Conservation (phyloP, 2,329 filamentous ascomycete genomes). For the Pezicula radicicola region DNA sequence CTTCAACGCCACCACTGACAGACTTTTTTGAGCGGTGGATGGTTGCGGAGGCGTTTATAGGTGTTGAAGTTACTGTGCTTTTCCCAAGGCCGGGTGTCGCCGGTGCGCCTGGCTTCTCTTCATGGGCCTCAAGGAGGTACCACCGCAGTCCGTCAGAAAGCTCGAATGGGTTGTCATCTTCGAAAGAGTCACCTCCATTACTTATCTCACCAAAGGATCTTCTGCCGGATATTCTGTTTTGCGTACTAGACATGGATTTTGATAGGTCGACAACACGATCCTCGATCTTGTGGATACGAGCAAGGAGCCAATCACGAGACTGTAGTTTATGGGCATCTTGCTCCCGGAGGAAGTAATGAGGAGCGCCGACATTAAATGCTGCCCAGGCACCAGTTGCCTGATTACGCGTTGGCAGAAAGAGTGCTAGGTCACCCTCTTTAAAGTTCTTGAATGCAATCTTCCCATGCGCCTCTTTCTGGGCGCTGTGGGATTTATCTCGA, state of each 20-base stretch:
- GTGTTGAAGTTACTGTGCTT: slow-evolving; percentile 71
- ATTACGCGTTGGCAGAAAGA: slow-evolving; percentile 93
- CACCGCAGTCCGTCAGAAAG: slow-evolving; percentile 91
- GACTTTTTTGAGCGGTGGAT: slow-evolving; percentile 44
- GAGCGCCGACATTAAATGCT: slow-evolving; percentile 95
- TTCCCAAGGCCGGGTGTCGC: slow-evolving; percentile 91
- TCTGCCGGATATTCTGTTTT: slow-evolving; percentile 31
- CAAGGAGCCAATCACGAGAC: slow-evolving; percentile 92
- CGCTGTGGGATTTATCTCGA: slow-evolving; percentile 77
- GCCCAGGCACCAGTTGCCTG: slow-evolving; percentile 95
- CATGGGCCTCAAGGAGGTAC: slow-evolving; percentile 91
- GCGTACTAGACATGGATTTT: slow-evolving; percentile 54
- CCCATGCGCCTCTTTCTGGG: slow-evolving; percentile 84
- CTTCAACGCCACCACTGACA: slow-evolving; percentile 57
- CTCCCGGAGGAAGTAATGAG: slow-evolving; percentile 94
- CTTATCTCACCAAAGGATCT: slow-evolving; percentile 46
- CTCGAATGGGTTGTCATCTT: slow-evolving; percentile 96
- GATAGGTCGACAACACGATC: slow-evolving; percentile 91
- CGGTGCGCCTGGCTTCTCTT: slow-evolving; percentile 89
- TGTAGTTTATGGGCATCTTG: slow-evolving; percentile 83
- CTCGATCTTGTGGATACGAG: slow-evolving; percentile 86
- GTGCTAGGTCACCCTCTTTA: slow-evolving; percentile 90
- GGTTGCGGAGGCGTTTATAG: slow-evolving; percentile 81
- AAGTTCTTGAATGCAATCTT: slow-evolving; percentile 96
- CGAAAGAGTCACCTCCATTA: slow-evolving; percentile 53